Evolutionary conservation across 2,329 filamentous ascomycete genomes (phyloP).

Genomic region (Verticillium nonalfalfae): DNA sequence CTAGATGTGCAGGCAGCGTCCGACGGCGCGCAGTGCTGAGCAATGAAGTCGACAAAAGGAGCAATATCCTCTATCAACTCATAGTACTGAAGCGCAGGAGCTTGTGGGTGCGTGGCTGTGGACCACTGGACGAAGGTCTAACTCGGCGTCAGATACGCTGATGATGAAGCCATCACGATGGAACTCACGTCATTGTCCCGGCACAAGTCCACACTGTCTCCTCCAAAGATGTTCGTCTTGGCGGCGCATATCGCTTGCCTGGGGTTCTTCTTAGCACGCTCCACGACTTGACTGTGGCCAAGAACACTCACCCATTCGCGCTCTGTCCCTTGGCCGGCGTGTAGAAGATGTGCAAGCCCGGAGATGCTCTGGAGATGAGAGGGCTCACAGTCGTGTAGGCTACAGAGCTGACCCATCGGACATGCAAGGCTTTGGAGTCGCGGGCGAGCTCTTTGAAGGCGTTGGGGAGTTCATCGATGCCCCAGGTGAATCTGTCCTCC

Average conservation of each 20-base stretch:
- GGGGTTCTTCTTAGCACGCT: neutral
- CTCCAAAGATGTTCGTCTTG: neutral
- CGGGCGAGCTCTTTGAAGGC: constrained; percentile 59
- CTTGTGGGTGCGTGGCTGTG: constrained; percentile 15
- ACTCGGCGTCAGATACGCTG: neutral
- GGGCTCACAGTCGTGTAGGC: constrained; percentile 58
- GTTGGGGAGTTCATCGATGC: constrained; percentile 64
- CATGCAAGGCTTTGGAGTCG: constrained; percentile 64
- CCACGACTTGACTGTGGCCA: neutral
- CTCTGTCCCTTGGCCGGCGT: constrained; percentile 40
- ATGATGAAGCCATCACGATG: neutral
- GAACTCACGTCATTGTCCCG: neutral
- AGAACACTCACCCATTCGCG: neutral
- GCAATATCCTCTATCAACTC: constrained; percentile 53
- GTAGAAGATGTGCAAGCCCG: constrained; percentile 78
- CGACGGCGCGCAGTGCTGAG: constrained; percentile 38
- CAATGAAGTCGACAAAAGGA: constrained; percentile 45
- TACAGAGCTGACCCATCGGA: constrained; percentile 66
- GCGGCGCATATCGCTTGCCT: neutral
- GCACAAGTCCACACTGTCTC: neutral
- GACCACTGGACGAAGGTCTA: constrained; percentile 48
- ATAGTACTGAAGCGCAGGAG: constrained; percentile 54
- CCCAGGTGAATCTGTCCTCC: constrained; percentile 73
- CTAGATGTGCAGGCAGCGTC: constrained; percentile 43
- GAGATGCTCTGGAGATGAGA: constrained; percentile 66